A percentile compares a stretch with the other conserved stretches of the same genome.
These are phyloP conservation scores for Vickermania ingenoplastis DNA, from an alignment of 208 protist species.

Conservation along the genomic window DNA sequence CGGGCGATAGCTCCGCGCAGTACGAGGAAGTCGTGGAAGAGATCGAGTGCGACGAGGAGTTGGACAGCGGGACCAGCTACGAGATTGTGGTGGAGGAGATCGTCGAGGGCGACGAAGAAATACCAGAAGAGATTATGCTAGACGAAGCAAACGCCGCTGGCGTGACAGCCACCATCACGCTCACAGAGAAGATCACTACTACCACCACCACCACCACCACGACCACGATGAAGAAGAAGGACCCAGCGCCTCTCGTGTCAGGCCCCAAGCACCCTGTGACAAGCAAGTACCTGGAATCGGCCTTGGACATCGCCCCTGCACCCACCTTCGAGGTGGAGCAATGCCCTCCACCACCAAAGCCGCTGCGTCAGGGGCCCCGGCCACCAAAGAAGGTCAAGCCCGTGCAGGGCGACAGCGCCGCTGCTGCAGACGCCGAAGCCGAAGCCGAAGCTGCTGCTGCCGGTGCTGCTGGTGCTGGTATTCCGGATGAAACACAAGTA, in stretches of 20 bases:
- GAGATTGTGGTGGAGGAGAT: conserved; percentile 2
- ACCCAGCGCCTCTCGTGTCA: too few relatives aligned
- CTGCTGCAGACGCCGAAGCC: neutral
- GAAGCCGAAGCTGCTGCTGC: neutral
- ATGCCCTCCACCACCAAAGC: neutral
- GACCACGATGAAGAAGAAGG: neutral
- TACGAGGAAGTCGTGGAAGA: neutral
- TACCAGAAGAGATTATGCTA: neutral
- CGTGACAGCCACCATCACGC: neutral
- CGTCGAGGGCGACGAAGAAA: neutral
- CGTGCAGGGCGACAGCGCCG: neutral
- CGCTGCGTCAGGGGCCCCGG: neutral
- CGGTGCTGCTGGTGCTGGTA: too few relatives aligned
- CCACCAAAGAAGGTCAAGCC: neutral
- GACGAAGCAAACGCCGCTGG: neutral
- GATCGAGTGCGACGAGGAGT: neutral
- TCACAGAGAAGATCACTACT: neutral
- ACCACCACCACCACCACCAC: neutral
- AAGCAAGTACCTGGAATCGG: neutral
- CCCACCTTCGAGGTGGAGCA: neutral
- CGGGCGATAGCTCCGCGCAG: neutral
- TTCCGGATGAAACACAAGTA: too few relatives aligned
- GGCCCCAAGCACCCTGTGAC: neutral
- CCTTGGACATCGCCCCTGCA: neutral
- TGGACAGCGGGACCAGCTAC: neutral